Evolutionary conservation across 2,329 filamentous ascomycete species (phyloP), one percentile per base, ranked within the genome.

Genomic region (Cladorrhinum sp.): DNA sequence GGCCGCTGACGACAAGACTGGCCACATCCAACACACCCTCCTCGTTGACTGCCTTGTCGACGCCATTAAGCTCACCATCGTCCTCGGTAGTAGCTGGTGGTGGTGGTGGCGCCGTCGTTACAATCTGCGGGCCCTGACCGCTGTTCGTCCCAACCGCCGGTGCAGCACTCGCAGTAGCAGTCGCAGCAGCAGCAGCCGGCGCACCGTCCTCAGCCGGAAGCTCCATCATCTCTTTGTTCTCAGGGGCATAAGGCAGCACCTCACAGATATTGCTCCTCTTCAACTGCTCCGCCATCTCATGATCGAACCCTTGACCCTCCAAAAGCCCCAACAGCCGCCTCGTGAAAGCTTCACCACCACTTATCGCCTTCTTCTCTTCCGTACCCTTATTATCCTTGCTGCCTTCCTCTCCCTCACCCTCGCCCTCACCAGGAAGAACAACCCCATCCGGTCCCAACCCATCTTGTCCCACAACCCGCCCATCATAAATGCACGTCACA

Each of bases 291-390:
- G 85, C 85, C 85, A 89, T 89, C 48, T 89, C 84, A 63, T 81
- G 77, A 20, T 79, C 84, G 65, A 89, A 87, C 2, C 78, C 78
- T 70, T 86, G 82, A 50, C 74, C 72, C 64, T 68, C 56, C 48
- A 98, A 78, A 61, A 95, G 79, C 67, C 88, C 82, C 50, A 86
- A 74, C 45, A 98, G 80, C 62, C 85, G 82, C 67, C 84, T 82
- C 0, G 93, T 98, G 79, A 98, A 91, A 1, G 89, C 86, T 68
- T 97, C 90, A 55, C 95, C 95, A 65, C 95, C 95, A 62, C 91
- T 95, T 13, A 87, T 78, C 50, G 7, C 32, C 32, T 36, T 36
- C 9, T 3, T 36, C 32, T 74, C 71, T 23, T 73, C 67, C 23
- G 71, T 70, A 0, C 74, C 41, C 23, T 48, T 78, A 50, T 74